Base-by-base conservation (phyloP, 2,329 filamentous ascomycete species). In the Coniochaeta prunicola region DNA sequence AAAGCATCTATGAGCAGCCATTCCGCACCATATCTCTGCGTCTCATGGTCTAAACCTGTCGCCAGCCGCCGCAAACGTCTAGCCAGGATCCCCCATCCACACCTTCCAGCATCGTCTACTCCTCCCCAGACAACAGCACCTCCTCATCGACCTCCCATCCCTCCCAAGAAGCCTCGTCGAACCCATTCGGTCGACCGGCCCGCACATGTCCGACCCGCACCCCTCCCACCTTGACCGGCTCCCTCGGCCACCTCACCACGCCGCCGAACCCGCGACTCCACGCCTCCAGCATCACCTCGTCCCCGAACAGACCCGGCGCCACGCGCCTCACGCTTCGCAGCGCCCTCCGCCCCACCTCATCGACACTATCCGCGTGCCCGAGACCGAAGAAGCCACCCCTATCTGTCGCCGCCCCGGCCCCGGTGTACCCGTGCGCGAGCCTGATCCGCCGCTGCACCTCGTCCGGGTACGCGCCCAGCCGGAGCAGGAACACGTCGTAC, bases 401-500 rank as follows among this genome's bases (percentile, higher is more conserved):
- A 2, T 24, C 17, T n/a, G n/a, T n/a, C n/a, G n/a, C n/a, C 13
- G 6, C n/a, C 19, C 13, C 13, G 10, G 33, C 31, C 17, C 1
- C 81, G 10, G 15, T 78, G 0, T 72, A 67, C 1, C 80, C 78
- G 60, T 78, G 77, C 34, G 76, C 71, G 38, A 71, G 70, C 21
- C 80, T 77, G 21, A 89, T 70, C 56, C 76, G 64, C 12, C 76
- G 70, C 70, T 87, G 81, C 1, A 87, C 76, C 0, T 75, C 69
- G 0, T 76, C 72, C 0, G 82, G 74, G 61, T 88, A 83, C 40
- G 82, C 70, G 0, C 86, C 86, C 0, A 84, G 76, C 19, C 80
- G 77, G 65, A 89, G 80, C 24, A 90, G 77, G 2, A 87, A 78
- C 1, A 89, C 76, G 62, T 90, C 85, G 67, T 90, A 90, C 64